A percentile compares a stretch with the other conserved stretches of the same genome.
These are phyloP conservation scores for Saccharomycopsis babjevae DNA, from an alignment of 805 yeast species.

Conservation along the genomic window DNA sequence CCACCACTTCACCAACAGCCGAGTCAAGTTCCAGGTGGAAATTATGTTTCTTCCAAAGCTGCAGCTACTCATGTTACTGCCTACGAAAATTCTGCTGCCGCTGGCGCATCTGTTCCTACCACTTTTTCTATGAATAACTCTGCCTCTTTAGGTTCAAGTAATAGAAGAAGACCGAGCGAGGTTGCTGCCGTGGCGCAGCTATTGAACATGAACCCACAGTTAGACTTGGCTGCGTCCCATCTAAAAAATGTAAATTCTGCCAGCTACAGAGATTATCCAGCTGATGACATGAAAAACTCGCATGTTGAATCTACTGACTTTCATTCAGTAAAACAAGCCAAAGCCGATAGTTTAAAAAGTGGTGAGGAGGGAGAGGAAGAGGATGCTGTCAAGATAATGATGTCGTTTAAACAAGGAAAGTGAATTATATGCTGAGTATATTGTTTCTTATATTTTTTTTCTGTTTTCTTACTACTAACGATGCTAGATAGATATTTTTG, in stretches of 20 bases:
- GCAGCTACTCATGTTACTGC: neutral
- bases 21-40: neutral
- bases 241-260: neutral
- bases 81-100: neutral
- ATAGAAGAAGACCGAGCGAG: neutral
- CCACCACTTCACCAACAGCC: neutral
- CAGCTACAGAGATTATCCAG: neutral
- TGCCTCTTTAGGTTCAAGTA: neutral
- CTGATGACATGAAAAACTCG: neutral
- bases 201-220: conserved; percentile 3
- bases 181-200: conserved; percentile 1
- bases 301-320: neutral
- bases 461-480: neutral
- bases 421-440: neutral
- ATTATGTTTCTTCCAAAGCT: neutral
- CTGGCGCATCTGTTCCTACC: neutral
- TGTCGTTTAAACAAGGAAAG: conserved; percentile 16
- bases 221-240: neutral
- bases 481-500: too few species aligned
- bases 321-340: neutral
- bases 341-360: neutral
- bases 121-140: neutral
- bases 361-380: conserved; percentile 12
- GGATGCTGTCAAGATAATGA: conserved; percentile 18
- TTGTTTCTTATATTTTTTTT: neutral